Percentiles rank a stretch among this genome's conserved stretches.
Evolutionary conservation across 2,329 filamentous ascomycete species (phyloP).

Genomic region (Podosphaera xanthii): DNA sequence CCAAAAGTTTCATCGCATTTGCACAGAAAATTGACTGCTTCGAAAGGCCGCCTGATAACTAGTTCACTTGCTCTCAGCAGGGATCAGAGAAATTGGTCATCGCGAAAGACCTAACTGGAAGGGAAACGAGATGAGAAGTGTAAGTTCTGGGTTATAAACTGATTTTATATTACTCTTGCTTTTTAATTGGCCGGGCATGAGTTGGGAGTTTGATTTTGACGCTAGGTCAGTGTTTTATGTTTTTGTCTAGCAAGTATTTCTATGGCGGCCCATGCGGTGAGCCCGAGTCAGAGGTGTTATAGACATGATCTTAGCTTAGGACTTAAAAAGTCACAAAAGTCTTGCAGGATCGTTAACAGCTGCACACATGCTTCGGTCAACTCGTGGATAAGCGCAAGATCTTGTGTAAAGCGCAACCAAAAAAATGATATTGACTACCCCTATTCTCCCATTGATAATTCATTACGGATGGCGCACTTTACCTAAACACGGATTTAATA

Average conservation of each 20-base stretch:
- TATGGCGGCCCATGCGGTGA: not conserved
- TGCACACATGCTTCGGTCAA: too few relatives aligned
- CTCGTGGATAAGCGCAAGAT: too few relatives aligned
- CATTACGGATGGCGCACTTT: too few relatives aligned
- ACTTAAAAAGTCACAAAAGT: not conserved
- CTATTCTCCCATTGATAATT: too few relatives aligned
- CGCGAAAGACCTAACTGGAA: not conserved
- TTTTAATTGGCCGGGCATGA: not conserved
- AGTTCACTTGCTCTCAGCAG: not conserved
- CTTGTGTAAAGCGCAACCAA: too few relatives aligned
- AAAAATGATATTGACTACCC: too few relatives aligned
- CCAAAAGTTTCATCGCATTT: not conserved
- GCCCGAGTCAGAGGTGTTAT: not conserved
- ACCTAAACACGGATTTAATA: too few relatives aligned
- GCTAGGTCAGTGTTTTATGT: not conserved
- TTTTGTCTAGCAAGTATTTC: not conserved
- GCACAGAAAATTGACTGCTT: not conserved
- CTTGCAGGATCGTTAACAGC: too few relatives aligned
- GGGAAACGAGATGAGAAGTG: not conserved
- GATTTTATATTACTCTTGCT: not conserved
- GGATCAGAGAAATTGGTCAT: not conserved
- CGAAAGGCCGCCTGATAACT: not conserved
- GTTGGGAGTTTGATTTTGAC: too few relatives aligned
- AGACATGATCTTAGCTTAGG: not conserved
- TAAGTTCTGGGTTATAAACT: not conserved